These are phyloP conservation scores for Rhizomucor miehei DNA, from an alignment of 371 early-diverging fungal species.

Conservation along the genomic window DNA sequence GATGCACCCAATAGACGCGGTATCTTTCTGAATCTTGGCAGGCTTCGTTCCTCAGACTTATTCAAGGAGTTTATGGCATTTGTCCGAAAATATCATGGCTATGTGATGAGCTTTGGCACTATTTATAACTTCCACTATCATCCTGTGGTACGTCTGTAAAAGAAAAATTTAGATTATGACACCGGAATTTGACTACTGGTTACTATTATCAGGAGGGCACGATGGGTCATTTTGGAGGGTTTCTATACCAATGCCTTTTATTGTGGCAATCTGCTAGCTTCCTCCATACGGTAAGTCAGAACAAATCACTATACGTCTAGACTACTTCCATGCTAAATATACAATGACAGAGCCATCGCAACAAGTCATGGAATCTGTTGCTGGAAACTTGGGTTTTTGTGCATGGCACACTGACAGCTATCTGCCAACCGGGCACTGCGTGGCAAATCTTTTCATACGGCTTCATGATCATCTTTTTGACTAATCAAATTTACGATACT, in stretches of 20 bases:
- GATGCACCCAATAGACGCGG: constrained; percentile 38
- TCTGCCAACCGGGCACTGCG: constrained; percentile 36
- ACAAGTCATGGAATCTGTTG: constrained; percentile 32
- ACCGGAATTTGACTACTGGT: too few relatives aligned
- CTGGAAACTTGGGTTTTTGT: constrained; percentile 42
- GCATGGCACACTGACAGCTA: constrained; percentile 39
- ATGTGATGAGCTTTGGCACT: constrained; percentile 44
- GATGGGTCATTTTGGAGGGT: constrained; percentile 37
- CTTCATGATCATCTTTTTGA: constrained; percentile 29
- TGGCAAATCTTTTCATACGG: constrained; percentile 47
- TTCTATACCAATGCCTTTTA: constrained; percentile 38
- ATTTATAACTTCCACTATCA: constrained; percentile 46
- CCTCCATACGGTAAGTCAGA: constrained; percentile 24
- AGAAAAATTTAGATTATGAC: too few relatives aligned
- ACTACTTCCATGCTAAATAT: background rate
- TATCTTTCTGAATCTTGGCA: constrained; percentile 27
- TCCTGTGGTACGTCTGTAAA: constrained; percentile 28
- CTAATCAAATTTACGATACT: constrained; percentile 34
- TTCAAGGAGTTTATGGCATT: constrained; percentile 30
- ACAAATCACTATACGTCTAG: too few relatives aligned
- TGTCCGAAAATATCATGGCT: constrained; percentile 39
- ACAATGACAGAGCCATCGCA: constrained; percentile 27
- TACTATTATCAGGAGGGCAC: constrained; percentile 32
- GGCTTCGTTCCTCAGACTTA: constrained; percentile 11
- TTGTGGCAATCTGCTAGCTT: constrained; percentile 47